phyloP scores from a whole-genome alignment of 768 basidiomycete species.

The Boletus reticulatus region DNA sequence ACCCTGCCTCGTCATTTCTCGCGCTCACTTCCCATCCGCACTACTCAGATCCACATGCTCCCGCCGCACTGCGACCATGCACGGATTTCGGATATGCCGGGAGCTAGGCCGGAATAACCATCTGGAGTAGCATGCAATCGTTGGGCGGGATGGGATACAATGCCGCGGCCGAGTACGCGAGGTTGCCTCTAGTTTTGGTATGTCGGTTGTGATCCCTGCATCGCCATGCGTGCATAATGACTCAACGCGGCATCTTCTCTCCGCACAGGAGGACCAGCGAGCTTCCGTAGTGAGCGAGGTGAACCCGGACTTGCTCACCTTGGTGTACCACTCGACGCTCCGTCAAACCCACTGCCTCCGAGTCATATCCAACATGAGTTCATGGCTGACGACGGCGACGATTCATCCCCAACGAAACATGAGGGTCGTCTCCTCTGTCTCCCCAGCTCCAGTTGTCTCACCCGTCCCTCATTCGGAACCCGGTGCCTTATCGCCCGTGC shows the following conservation, averaged over 20 bases:
- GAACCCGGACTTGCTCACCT: not conserved
- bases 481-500: conserved; percentile 8
- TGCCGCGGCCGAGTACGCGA: conserved; percentile 44
- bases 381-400: conserved; percentile 17
- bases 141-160: conserved; percentile 60
- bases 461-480: conserved; percentile 13
- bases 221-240: conserved; percentile 4
- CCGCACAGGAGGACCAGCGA: conserved; percentile 21
- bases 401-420: conserved; percentile 25
- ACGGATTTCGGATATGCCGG: conserved; percentile 52
- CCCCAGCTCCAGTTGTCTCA: conserved; percentile 8
- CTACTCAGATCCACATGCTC: conserved; percentile 20
- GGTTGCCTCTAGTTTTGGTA: conserved; percentile 16
- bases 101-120: conserved; percentile 55
- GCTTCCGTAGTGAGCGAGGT: conserved; percentile 26
- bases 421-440: conserved; percentile 20
- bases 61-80: conserved; percentile 17
- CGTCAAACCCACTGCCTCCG: conserved; percentile 6
- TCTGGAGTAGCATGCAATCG: conserved; percentile 63
- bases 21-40: conserved; percentile 50
- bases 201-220: conserved; percentile 1
- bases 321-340: conserved; percentile 10
- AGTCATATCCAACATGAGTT: conserved; percentile 7
- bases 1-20: conserved; percentile 63
- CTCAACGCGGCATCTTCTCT: conserved; percentile 16